Evolutionary conservation across 2,329 filamentous ascomycete genomes (phyloP).

Genomic region (Diaporthe longicolla): DNA sequence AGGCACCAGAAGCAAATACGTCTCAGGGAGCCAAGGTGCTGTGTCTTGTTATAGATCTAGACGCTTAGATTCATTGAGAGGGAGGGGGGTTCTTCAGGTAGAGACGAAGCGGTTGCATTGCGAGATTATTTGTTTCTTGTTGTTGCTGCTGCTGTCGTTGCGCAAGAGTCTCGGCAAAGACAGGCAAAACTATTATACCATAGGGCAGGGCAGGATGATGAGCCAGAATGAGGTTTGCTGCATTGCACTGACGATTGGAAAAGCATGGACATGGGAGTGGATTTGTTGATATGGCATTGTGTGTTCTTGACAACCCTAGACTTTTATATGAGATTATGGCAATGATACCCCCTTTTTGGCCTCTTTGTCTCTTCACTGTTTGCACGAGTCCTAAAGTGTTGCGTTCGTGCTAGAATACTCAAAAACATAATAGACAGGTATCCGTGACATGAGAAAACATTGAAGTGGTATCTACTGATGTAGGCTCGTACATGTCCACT

Average conservation of each 20-base stretch:
- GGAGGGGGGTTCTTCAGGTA: not conserved
- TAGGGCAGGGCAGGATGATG: slow-evolving; percentile 2
- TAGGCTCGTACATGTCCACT: no score
- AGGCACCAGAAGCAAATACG: not conserved
- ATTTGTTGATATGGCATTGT: slow-evolving; percentile 26
- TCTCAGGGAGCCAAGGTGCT: not conserved
- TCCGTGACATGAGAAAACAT: no score
- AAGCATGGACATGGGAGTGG: slow-evolving; percentile 31
- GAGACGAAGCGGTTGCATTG: slow-evolving; percentile 22
- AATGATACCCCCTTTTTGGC: slow-evolving; percentile 33
- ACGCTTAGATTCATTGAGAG: slow-evolving; percentile 7
- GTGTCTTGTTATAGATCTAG: slow-evolving; percentile 29
- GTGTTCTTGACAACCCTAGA: slow-evolving; percentile 29
- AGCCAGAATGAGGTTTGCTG: slow-evolving; percentile 14
- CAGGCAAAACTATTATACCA: slow-evolving; percentile 14
- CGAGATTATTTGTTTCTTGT: slow-evolving; percentile 10
- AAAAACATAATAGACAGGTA: no score
- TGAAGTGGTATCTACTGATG: no score
- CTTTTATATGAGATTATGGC: slow-evolving; percentile 34
- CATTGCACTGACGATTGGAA: slow-evolving; percentile 23
- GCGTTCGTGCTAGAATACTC: no score
- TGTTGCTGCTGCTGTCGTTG: not conserved
- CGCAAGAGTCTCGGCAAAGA: slow-evolving; percentile 7
- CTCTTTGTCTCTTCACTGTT: slow-evolving; percentile 8
- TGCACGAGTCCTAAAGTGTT: not conserved